These are phyloP conservation scores for Mycotypha africana DNA, from an alignment of 371 early-diverging fungal genomes.

Conservation along the genomic window DNA sequence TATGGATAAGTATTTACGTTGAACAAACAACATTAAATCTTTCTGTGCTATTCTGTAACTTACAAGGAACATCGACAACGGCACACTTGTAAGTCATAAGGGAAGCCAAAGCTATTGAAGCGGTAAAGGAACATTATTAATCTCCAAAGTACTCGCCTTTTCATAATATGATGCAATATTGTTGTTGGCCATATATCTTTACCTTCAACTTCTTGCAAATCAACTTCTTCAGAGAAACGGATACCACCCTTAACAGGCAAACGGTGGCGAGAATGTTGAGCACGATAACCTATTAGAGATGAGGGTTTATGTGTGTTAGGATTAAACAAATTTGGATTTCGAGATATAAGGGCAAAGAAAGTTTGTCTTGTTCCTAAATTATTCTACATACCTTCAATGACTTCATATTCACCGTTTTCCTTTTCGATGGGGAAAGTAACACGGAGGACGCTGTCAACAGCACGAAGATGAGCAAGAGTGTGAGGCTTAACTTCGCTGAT, in stretches of 20 bases:
- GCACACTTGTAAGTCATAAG: slow-evolving; percentile 93
- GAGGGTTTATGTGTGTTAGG: too few relatives aligned
- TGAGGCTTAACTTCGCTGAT: slow-evolving; percentile 60
- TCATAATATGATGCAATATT: background rate
- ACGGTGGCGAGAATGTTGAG: slow-evolving; percentile 86
- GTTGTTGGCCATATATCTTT: too few relatives aligned
- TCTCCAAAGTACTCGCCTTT: background rate
- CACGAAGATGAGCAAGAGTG: slow-evolving; percentile 75
- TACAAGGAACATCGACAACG: slow-evolving; percentile 88
- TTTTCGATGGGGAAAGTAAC: slow-evolving; percentile 86
- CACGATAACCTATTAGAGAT: slow-evolving; percentile 83
- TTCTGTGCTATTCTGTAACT: slow-evolving; percentile 20
- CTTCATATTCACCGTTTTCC: slow-evolving; percentile 66
- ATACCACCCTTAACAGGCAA: slow-evolving; percentile 88
- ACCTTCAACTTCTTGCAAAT: slow-evolving; percentile 81
- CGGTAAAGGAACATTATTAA: background rate
- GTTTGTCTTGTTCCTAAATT: background rate
- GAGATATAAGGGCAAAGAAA: too few relatives aligned
- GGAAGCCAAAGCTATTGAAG: slow-evolving; percentile 60
- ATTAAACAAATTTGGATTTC: slow-evolving; percentile 1
- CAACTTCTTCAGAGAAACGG: slow-evolving; percentile 76
- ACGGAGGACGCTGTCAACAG: slow-evolving; percentile 73
- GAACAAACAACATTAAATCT: too few relatives aligned
- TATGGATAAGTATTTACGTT: too few relatives aligned
- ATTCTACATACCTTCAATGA: slow-evolving; percentile 53